Conservation (phyloP, 805 yeast species). For the Kodamaea hsintzibuensis region DNA sequence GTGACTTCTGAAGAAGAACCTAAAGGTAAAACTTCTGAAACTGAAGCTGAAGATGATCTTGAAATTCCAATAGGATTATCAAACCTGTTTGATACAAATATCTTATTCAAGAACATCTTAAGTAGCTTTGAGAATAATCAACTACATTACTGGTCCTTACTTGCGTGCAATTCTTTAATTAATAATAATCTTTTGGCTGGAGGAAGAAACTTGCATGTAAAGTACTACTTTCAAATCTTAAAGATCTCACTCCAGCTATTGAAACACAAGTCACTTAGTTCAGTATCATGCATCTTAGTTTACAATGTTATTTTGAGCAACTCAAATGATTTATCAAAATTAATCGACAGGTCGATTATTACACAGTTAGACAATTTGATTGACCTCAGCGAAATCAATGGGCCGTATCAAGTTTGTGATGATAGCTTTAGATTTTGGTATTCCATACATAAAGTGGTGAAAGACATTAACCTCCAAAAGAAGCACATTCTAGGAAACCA, state of each 20-base stretch:
- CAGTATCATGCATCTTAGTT: constrained; percentile 35
- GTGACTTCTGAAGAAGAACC: not conserved
- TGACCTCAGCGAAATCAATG: constrained; percentile 59
- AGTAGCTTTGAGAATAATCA: constrained; percentile 22
- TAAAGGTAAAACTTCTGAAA: not conserved
- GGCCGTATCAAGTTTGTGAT: constrained; percentile 51
- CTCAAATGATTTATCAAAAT: constrained; percentile 11
- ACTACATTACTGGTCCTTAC: constrained; percentile 27
- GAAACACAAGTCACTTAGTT: constrained; percentile 27
- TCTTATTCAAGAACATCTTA: constrained; percentile 17
- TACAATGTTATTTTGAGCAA: constrained; percentile 14
- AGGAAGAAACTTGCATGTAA: not conserved
- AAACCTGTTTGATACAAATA: constrained; percentile 9
- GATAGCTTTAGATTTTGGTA: constrained; percentile 59
- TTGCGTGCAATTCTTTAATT: constrained; percentile 20
- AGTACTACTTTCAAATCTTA: constrained; percentile 22
- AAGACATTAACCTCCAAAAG: constrained; percentile 30
- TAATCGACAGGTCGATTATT: constrained; percentile 41
- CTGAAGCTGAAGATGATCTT: constrained; percentile 1
- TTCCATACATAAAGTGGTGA: constrained; percentile 36
- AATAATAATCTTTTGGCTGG: not conserved
- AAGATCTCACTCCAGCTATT: constrained; percentile 39
- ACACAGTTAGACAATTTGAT: constrained; percentile 51
- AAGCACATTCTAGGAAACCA: constrained; percentile 24
- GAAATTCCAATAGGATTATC: constrained; percentile 8